Base-by-base conservation (phyloP, 352 stramenopile genomes). In the Elongisporangium prolatum region DNA sequence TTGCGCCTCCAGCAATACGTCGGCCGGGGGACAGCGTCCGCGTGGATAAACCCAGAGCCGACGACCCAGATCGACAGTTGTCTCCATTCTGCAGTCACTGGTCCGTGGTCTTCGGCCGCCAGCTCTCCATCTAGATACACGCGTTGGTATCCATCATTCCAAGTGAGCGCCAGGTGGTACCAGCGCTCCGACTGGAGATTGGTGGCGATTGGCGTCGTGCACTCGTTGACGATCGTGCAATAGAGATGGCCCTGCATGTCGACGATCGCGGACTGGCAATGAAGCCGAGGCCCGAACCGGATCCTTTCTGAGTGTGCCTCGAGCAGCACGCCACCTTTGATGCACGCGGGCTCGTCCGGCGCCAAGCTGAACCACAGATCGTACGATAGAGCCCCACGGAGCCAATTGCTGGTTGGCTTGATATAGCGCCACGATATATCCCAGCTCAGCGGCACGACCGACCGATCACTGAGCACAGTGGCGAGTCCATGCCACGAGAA, bases 111-210 rank as follows among this genome's bases (percentile, higher is more conserved):
- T 11, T 44, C 34, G 4, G 34, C 34, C 34, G 11, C 34, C 34
- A 79, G 57, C 9, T 68, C 48, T 10, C 72, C 72, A 47, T 83
- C 63, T 13, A 85, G 9, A 37, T 70, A 83, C 14, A 85, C 68
- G 21, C 65, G 38, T 52, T 83, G 67, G 10, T 55, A 54, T 5
- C 71, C 20, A 0, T 54, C 56, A 13, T 74, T 60, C 37, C 79
- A 81, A 6, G 71, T 76, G 20, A 86, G 49, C 34, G 64, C 63
- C 22, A 86, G 44, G 48, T 86, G 75, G 51, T 83, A 74, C 73
- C 71, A 83, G 18, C 60, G 73, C 18, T 72, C 34, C 17, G 40
- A 56, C 37, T 57, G 54, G 16, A 85, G 59, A 13, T 61, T 10
- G 3, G 40, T 57, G 2, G 63, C 65, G 6, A 80, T 65, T 1